Evolutionary conservation across 768 basidiomycete genomes (phyloP).

Genomic region (Leccinellum rugosiceps): DNA sequence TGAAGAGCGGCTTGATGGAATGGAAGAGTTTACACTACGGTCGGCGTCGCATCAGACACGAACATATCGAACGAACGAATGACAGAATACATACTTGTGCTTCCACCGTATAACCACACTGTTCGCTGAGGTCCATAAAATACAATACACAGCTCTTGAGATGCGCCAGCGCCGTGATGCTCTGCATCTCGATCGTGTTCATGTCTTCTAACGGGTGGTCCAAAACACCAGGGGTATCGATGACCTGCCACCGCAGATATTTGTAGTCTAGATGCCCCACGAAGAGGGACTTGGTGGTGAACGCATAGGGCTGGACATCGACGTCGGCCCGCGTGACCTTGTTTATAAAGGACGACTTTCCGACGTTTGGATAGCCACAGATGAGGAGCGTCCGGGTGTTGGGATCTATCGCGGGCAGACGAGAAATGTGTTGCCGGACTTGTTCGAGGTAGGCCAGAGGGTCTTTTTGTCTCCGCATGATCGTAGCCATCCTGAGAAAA

Average conservation of each 20-base stretch:
- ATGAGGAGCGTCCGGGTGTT: conserved; percentile 97
- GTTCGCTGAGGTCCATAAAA: conserved; percentile 98
- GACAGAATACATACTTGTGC: conserved; percentile 66
- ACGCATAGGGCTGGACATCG: conserved; percentile 98
- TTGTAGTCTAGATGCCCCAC: conserved; percentile 99
- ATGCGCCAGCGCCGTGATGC: conserved; percentile 96
- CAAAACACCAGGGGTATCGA: conserved; percentile 97
- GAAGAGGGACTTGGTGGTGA: conserved; percentile 98
- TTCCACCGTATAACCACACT: conserved; percentile 96
- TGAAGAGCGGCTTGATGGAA: conserved; percentile 97
- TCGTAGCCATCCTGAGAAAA: conserved; percentile 83
- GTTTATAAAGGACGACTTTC: conserved; percentile 99
- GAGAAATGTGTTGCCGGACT: conserved; percentile 97
- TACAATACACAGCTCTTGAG: conserved; percentile 92
- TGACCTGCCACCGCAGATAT: conserved; percentile 99
- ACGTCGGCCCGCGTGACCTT: conserved; percentile 99
- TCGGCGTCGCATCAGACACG: not conserved
- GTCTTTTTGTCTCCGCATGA: conserved; percentile 99
- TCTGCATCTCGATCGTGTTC: conserved; percentile 99
- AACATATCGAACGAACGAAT: not conserved
- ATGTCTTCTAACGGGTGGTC: conserved; percentile 99
- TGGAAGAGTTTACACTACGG: conserved; percentile 94
- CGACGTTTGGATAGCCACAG: conserved; percentile 99
- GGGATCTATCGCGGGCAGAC: conserved; percentile 97
- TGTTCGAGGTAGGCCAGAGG: conserved; percentile 98